These are phyloP conservation scores for Sphenostylis stenocarpa DNA, from an alignment of 306 rosid species.

Conservation along the genomic window DNA sequence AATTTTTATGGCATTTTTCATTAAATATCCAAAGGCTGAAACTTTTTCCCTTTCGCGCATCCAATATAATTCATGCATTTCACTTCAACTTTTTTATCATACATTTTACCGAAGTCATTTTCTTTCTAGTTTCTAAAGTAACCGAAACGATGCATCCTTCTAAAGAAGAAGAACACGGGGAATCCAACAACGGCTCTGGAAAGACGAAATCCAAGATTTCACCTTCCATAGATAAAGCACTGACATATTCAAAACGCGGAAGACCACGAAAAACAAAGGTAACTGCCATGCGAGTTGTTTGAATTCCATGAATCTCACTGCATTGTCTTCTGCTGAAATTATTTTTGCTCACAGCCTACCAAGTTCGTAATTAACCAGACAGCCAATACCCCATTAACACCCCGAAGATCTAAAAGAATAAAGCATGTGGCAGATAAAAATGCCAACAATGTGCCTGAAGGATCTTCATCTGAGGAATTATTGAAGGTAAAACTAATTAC, in stretches of 20 bases:
- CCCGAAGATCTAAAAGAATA: conserved; percentile 14
- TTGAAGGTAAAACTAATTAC: background rate
- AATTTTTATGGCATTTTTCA: background rate
- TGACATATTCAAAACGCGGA: background rate
- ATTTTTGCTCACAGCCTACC: conserved; percentile 13
- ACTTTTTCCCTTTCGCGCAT: background rate
- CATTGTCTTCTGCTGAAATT: background rate
- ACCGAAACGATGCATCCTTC: background rate
- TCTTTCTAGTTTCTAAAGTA: conserved; percentile 11
- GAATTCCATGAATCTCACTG: background rate
- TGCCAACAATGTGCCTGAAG: background rate
- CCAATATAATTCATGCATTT: background rate
- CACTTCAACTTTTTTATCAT: background rate
- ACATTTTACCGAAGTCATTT: background rate
- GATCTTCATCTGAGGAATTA: background rate
- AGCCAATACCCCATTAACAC: background rate
- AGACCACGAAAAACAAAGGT: background rate
- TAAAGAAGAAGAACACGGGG: background rate
- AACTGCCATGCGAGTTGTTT: background rate
- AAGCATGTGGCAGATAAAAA: conserved; percentile 11
- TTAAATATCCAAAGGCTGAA: conserved; percentile 5
- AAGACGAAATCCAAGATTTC: background rate
- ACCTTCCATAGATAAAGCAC: background rate
- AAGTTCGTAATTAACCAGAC: background rate
- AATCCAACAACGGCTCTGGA: background rate